Evolutionary conservation across 2,329 filamentous ascomycete species (phyloP), one percentile per base, ranked within the genome.

Genomic region (Magnaporthiopsis rhizophila): DNA sequence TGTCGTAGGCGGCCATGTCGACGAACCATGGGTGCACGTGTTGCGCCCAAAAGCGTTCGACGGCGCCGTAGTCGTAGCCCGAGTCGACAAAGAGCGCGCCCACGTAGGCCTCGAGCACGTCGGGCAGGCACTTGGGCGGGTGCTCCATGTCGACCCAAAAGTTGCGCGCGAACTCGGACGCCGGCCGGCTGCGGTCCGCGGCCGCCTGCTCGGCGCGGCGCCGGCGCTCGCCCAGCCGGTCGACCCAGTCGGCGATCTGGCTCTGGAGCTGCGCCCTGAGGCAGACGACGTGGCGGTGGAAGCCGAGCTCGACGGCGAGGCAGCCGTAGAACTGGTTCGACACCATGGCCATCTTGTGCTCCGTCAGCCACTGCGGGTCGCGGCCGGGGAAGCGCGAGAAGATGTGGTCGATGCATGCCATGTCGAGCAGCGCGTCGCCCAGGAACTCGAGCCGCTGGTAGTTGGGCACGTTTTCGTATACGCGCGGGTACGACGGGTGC

Each of bases 341-440:
- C 0, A 95, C 93, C 91, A 99, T 97, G n/a, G 93, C 92, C 88
- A 96, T 97, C 78, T 98, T 98, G 81, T 98, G 94, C 76, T 98
- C 95, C 0, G 95, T 98, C 65, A 99, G 81, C 94, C 94, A 98
- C 73, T 98, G 93, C 0, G 95, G 94, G 71, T 97, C 92, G 65
- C 89, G 90, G 62, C 85, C 79, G 0, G 92, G 92, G 69, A 90
- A 92, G 3, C 80, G 82, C 69, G 87, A 83, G 76, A 92, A 98
- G 4, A 99, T 81, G 69, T 91, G 87, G 69, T 93, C 89, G 64
- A 98, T 88, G 70, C 89, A 91, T 13, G 83, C 89, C 86, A 94
- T 90, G 72, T 97, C 93, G 1, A 96, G 86, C 2, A 98, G 81
- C 0, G 94, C 86, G 73, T 98, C 95, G 0, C 94, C 94, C 0